Evolutionary conservation across 1,139 yeast species (phyloP).

Genomic region (Arxiozyma slooffiae): DNA sequence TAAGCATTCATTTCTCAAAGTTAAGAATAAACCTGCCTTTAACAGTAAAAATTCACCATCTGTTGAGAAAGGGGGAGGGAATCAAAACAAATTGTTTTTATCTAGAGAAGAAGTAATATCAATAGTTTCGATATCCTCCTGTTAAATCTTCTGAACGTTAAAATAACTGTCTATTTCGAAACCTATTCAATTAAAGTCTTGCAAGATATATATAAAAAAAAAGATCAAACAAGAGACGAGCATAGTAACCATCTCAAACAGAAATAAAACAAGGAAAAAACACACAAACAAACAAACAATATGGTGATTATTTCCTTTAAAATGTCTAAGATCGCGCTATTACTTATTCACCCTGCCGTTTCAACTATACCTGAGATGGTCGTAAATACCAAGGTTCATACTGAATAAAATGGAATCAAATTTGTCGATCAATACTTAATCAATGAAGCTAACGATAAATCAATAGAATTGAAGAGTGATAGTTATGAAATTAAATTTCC

Average conservation of each 20-base stretch:
- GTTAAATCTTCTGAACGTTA: not conserved
- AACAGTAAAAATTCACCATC: too few species aligned
- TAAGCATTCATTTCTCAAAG: too few species aligned
- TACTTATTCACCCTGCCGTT: slow-evolving; percentile 63
- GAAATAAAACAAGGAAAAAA: not conserved
- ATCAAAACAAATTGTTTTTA: too few species aligned
- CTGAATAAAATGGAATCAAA: slow-evolving; percentile 19
- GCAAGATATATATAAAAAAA: not conserved
- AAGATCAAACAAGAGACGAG: not conserved
- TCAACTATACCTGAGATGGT: slow-evolving; percentile 51
- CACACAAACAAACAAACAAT: too few species aligned
- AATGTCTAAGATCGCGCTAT: slow-evolving; percentile 32
- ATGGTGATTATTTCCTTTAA: not conserved
- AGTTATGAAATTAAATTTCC: slow-evolving; percentile 36
- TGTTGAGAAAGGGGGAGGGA: too few species aligned
- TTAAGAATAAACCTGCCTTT: too few species aligned
- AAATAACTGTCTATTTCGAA: not conserved
- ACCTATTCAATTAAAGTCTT: not conserved
- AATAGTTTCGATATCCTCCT: too few species aligned
- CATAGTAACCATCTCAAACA: not conserved
- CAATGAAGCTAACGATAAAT: slow-evolving; percentile 55
- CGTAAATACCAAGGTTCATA: slow-evolving; percentile 32
- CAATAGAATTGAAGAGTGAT: slow-evolving; percentile 39
- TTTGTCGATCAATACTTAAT: slow-evolving; percentile 36
- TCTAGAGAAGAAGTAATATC: too few species aligned